Conservation (phyloP, 2,329 filamentous ascomycete genomes). For the Claviceps fusiformis region DNA sequence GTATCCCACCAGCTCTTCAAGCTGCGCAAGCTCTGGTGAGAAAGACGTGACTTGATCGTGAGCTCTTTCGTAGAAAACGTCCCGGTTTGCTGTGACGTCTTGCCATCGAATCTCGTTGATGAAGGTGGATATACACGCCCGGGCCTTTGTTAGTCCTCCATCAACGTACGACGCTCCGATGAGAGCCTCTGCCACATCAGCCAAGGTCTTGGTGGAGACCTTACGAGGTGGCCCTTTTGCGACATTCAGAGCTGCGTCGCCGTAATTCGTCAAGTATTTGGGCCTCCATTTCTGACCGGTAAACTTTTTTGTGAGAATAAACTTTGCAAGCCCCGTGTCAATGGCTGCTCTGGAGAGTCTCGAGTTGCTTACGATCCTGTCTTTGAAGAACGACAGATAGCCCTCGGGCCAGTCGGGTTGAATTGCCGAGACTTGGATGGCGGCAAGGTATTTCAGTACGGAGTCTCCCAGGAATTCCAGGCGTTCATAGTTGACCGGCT, state of each 20-base stretch:
- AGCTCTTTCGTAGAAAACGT: constrained; percentile 29
- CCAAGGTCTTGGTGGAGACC: constrained; percentile 65
- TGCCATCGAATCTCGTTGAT: constrained; percentile 46
- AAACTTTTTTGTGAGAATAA: constrained; percentile 56
- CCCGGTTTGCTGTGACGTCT: constrained; percentile 26
- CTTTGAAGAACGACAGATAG: constrained; percentile 55
- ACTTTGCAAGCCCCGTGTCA: constrained; percentile 52
- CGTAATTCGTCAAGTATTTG: constrained; percentile 34
- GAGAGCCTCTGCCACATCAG: constrained; percentile 76
- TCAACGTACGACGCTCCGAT: constrained; percentile 63
- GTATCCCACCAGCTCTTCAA: constrained; percentile 60
- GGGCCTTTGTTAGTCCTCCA: constrained; percentile 50
- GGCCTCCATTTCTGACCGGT: constrained; percentile 61
- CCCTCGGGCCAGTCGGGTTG: constrained; percentile 62
- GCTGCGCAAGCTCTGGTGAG: constrained; percentile 26
- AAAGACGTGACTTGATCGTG: constrained; percentile 19
- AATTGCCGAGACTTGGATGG: constrained; percentile 46
- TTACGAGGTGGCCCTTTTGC: constrained; percentile 13
- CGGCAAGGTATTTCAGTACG: constrained; percentile 61
- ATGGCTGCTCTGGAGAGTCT: constrained; percentile 54
- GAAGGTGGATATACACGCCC: constrained; percentile 52
- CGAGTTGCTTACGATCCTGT: constrained; percentile 59
- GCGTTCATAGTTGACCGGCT: constrained; percentile 60
- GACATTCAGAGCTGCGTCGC: background rate
- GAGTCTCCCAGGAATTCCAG: constrained; percentile 82